Evolutionary conservation across 495 filamentous ascomycete species (phyloP), one percentile per base, ranked within the genome.

Genomic region (Neurospora sp.): DNA sequence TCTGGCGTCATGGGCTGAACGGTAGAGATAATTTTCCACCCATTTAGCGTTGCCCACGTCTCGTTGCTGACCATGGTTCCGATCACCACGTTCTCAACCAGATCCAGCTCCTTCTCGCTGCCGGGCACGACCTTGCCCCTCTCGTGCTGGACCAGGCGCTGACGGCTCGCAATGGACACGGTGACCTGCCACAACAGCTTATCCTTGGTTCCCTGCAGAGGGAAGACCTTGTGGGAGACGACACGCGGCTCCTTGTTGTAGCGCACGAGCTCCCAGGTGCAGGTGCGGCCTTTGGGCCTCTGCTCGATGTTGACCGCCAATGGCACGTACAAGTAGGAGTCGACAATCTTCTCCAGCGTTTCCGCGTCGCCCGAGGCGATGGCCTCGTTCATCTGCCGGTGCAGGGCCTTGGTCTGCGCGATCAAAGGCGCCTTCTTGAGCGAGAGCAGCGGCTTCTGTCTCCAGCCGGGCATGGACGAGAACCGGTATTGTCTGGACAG

Each of bases 11-110:
- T 91, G 77, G 90, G 86, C 74, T 86, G 83, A 44, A 88, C 80
- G 42, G 88, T 90, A 35, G 94, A 94, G 90, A 93, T 92, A 69
- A 97, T 78, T 79, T 85, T 88, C 94, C 94, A 98, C 14, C 86
- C 85, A 44, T 80, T 81, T 27, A 14, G 2, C 54, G 89, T 85
- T 74, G 85, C 77, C 71, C 88, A 92, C 3, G 84, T 84, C 6
- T 70, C 39, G 11, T 70, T 72, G 82, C 87, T 81, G 69, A 90
- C 79, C 35, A 81, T 75, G 77, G 86, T 85, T 83, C 93, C 92
- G 27, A 97, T 77, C 6, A 95, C 91, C n/a, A 98, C 31, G 77
- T 96, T 91, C 84, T 98, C 94, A 1, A 83, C 81, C 72, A 91
- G 84, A 73, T 91, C 89, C 76, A 89, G 89, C 79, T 88, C 83